A percentile compares a stretch with the other conserved stretches of the same genome.
phyloP scores from a whole-genome alignment of 1,284 basidiomycete species.

The Heterobasidion annosum region DNA sequence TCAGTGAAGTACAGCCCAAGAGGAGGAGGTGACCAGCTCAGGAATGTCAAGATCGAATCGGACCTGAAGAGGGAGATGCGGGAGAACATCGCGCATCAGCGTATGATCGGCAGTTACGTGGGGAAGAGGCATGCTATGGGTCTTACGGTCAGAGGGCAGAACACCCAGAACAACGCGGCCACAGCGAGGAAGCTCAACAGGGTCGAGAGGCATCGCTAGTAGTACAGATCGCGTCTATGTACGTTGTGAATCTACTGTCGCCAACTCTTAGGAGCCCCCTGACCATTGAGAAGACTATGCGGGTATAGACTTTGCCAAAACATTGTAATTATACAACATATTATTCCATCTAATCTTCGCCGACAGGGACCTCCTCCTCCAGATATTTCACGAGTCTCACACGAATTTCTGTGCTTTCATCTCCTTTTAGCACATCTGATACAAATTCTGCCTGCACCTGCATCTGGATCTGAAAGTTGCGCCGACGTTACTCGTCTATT shows the following conservation, averaged over 20 bases:
- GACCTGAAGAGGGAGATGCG: constrained; percentile 72
- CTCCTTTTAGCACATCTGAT: constrained; percentile 86
- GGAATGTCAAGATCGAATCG: constrained; percentile 71
- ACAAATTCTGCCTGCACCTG: constrained; percentile 89
- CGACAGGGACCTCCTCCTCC: constrained; percentile 87
- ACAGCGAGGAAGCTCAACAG: constrained; percentile 84
- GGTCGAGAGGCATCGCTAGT: constrained; percentile 31
- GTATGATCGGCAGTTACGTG: constrained; percentile 84
- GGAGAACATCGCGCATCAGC: constrained; percentile 86
- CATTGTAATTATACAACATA: constrained; percentile 1
- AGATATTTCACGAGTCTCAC: constrained; percentile 87
- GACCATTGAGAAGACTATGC: not conserved
- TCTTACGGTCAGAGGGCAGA: constrained; percentile 84
- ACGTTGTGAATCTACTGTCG: not conserved
- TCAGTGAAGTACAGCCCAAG: constrained; percentile 9
- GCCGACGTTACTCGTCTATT: constrained; percentile 1
- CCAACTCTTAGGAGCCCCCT: not conserved
- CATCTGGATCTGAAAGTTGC: constrained; percentile 75
- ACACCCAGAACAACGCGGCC: constrained; percentile 78
- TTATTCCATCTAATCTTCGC: constrained; percentile 54
- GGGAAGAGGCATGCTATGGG: constrained; percentile 85
- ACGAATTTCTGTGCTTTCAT: constrained; percentile 90
- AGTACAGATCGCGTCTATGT: not conserved
- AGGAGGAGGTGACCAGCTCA: constrained; percentile 44
- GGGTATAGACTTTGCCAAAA: not conserved